A percentile compares a stretch with the other conserved stretches of the same genome.
Conservation (phyloP, 495 filamentous ascomycete species). For the Echria macrotheca region DNA sequence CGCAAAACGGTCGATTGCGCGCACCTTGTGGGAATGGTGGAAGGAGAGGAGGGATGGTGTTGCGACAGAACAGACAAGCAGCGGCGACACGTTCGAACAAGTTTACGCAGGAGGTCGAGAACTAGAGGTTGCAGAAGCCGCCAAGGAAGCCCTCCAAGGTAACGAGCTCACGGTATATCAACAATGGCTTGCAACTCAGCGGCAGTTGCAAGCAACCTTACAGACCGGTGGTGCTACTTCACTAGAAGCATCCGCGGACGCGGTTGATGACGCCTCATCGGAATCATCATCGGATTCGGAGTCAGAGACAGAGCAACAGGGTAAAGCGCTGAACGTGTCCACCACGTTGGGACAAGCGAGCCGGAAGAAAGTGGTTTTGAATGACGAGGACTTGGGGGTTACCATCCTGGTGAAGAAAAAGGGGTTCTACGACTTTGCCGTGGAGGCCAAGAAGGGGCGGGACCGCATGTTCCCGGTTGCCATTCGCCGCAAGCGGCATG, state of each 20-base stretch:
- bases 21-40: conserved; percentile 68
- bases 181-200: conserved; percentile 77
- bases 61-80: conserved; percentile 49
- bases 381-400: conserved; percentile 81
- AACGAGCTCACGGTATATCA: conserved; percentile 78
- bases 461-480: conserved; percentile 92
- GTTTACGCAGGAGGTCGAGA: conserved; percentile 60
- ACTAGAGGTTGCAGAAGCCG: conserved; percentile 53
- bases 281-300: conserved; percentile 78
- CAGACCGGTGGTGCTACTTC: conserved; percentile 58
- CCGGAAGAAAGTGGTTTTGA: conserved; percentile 73
- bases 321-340: conserved; percentile 83
- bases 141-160: conserved; percentile 60
- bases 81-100: conserved; percentile 58
- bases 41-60: conserved; percentile 59
- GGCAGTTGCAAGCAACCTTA: conserved; percentile 70
- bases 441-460: conserved; percentile 85
- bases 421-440: conserved; percentile 84
- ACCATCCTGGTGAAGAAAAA: conserved; percentile 86
- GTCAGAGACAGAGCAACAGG: conserved; percentile 85
- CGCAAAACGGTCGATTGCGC: conserved; percentile 42
- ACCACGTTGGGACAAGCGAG: conserved; percentile 73
- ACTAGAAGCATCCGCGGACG: conserved; percentile 67
- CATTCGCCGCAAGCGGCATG: conserved; percentile 67
- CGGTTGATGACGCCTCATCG: conserved; percentile 75